Evolutionary conservation across 179 eudicot genomes (phyloP), one percentile per base, ranked within the genome.

Genomic region (Spinacia oleracea): DNA sequence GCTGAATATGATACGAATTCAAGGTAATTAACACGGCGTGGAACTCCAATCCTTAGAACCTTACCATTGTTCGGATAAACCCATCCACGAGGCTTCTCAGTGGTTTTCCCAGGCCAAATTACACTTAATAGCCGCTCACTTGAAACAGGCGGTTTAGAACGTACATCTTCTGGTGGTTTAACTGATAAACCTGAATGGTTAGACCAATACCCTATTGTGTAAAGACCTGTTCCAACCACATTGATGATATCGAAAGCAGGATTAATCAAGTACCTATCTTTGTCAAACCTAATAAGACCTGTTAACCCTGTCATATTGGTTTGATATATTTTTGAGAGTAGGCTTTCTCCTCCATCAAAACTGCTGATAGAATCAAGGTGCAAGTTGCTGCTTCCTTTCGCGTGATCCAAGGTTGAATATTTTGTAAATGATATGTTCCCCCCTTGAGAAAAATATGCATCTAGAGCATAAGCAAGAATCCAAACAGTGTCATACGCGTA

Each of bases 401-500:
- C 43, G 3, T 76, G 83, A 15, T 77, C 78, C 51, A 89, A 25
- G 56, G 38, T 74, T 10, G 87, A 68, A 79, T 83, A 88, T 23
- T 83, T 72, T 9, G 95, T 87, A 63, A 93, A 93, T n/a, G 95
- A 83, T 34, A 89, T 73, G 59, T 74, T 81, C n/a, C 97, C 92
- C n/a, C 95, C 97, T 31, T 85, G 81, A 77, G 75, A 29, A 12
- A 93, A 80, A 70, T 84, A 93, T 15, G 84, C 78, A 79, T 88
- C 86, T 34, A 93, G 78, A 40, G 95, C 95, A 70, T 55, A 85
- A 77, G 95, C 97, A 78, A 93, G 83, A 42, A 90, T 29, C 98
- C 98, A 92, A 76, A 93, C 90, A 21, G 98, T 81, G 72, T 93
- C 97, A 72, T 93, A 93, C 8, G 97, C 97, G 62, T 92, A 92